Evolutionary conservation across 75 land plant species (phyloP).

Genomic region (Pinus taeda): DNA sequence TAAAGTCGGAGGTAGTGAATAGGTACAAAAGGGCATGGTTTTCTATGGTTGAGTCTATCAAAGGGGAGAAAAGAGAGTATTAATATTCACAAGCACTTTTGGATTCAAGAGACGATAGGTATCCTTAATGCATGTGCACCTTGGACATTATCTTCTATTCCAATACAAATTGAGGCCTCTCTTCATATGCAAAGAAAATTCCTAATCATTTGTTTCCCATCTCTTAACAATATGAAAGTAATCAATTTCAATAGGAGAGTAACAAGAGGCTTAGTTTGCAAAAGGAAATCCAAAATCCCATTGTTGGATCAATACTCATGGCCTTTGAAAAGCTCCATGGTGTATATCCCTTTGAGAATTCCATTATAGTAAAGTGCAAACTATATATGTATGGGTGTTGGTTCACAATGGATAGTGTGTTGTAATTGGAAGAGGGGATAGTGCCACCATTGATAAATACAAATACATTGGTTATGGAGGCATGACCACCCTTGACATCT

Average conservation of each 20-base stretch:
- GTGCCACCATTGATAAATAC: too few species aligned
- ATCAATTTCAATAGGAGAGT: neutral
- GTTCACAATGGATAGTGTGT: too few species aligned
- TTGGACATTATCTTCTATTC: neutral
- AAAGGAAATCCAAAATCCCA: neutral
- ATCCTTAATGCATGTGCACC: neutral
- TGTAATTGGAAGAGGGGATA: too few species aligned
- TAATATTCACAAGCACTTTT: too few species aligned
- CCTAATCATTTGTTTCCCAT: neutral
- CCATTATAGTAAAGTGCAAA: conserved; percentile 13
- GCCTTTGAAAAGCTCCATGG: conserved; percentile 53
- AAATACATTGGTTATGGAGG: too few species aligned
- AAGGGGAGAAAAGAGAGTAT: too few species aligned
- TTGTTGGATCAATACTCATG: conserved; percentile 48
- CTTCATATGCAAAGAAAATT: neutral
- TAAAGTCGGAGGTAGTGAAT: too few species aligned
- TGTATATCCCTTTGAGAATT: conserved; percentile 42
- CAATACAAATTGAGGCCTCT: conserved; percentile 9
- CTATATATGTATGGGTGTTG: too few species aligned
- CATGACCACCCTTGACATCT: too few species aligned
- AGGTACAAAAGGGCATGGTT: too few species aligned
- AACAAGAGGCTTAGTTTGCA: neutral
- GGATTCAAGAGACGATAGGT: too few species aligned
- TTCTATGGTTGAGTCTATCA: too few species aligned
- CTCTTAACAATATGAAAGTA: neutral